Evolutionary conservation across 2,329 filamentous ascomycete genomes (phyloP).

Genomic region (Cordyceps cicadae): DNA sequence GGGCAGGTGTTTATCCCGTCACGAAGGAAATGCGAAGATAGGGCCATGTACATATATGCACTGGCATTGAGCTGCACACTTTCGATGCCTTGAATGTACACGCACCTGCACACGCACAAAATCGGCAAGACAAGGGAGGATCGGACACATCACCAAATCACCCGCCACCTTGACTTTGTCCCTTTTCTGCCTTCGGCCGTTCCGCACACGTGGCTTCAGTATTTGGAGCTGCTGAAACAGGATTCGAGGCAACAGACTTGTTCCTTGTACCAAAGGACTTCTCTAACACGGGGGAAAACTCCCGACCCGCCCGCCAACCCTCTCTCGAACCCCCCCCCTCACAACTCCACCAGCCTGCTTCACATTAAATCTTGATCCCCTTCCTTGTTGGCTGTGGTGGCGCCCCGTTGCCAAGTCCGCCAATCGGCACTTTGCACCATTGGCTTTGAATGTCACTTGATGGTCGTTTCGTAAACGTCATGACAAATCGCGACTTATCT

Average conservation of each 20-base stretch:
- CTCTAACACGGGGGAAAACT: not conserved
- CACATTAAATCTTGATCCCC: constrained; percentile 8
- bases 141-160: no score
- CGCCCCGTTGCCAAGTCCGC: not conserved
- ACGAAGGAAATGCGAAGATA: no score
- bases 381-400: not conserved
- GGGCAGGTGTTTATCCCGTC: no score
- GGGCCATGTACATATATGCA: no score
- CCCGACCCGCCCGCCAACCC: no score
- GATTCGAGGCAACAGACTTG: not conserved
- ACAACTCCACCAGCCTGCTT: constrained; percentile 4
- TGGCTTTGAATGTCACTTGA: not conserved
- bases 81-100: no score
- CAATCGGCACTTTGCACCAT: not conserved
- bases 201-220: not conserved
- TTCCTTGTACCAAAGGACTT: not conserved
- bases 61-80: no score
- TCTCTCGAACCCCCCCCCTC: not conserved
- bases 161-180: no score
- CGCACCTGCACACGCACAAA: no score
- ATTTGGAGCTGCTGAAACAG: not conserved
- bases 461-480: not conserved
- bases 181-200: no score
- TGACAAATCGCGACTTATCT: constrained; percentile 1
- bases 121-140: no score